Conservation (phyloP, 352 stramenopile species). For the Globisporangium emineosum region DNA sequence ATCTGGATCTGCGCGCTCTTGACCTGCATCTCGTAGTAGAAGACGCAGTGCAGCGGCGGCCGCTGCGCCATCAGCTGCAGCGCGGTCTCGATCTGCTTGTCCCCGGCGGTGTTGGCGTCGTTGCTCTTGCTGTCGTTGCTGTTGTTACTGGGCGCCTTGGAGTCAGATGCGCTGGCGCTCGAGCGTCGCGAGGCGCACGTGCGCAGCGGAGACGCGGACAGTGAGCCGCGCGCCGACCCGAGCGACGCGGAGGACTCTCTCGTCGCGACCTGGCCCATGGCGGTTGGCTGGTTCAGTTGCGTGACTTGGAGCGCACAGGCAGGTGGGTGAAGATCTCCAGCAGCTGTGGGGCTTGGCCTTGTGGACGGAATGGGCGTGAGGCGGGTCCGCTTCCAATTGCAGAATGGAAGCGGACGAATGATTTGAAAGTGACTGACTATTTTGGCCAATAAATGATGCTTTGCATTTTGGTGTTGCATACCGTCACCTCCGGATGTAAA, state of each 20-base stretch:
- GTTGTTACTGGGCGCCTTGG: background rate
- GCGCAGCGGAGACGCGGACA: conserved; percentile 5
- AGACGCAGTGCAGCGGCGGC: conserved; percentile 62
- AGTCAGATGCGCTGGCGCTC: background rate
- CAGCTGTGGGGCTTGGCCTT: no score
- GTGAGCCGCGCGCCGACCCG: conserved; percentile 1
- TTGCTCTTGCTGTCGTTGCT: background rate
- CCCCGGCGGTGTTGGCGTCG: background rate
- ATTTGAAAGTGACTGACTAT: background rate
- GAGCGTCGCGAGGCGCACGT: background rate
- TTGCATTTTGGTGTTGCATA: no score
- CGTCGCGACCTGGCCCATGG: conserved; percentile 9
- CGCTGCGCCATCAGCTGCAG: conserved; percentile 31
- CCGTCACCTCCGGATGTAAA: no score
- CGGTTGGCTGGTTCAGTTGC: background rate
- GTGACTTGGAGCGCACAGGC: background rate
- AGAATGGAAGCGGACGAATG: no score
- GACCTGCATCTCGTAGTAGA: conserved; percentile 60
- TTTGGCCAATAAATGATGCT: no score
- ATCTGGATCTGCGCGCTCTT: conserved; percentile 51
- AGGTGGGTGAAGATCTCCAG: no score
- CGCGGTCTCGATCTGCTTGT: conserved; percentile 7
- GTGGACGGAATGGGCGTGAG: no score
- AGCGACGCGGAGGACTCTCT: conserved; percentile 4
- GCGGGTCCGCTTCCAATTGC: no score